Conservation (phyloP, 2,329 filamentous ascomycete species). For the Bipolaris oryzae region DNA sequence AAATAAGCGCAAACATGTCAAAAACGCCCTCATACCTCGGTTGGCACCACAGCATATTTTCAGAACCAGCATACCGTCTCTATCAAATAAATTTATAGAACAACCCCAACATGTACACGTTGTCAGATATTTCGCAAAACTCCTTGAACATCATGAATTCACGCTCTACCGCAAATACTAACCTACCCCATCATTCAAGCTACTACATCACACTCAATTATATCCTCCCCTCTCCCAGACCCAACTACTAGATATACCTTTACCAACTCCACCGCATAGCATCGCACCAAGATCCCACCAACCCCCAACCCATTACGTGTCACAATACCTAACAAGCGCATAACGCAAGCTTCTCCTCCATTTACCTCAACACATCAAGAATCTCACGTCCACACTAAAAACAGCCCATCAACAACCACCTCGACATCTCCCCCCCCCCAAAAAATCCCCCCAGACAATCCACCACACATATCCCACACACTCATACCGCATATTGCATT, state of each 20-base stretch:
- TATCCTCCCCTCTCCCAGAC: background rate
- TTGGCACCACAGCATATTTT: background rate
- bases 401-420: no score
- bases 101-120: background rate
- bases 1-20: background rate
- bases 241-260: background rate
- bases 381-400: no score
- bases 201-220: background rate
- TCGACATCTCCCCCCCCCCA: no score
- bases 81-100: background rate
- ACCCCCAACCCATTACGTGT: background rate
- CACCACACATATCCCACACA: no score
- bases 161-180: no score
- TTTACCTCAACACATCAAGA: no score
- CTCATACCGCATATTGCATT: no score
- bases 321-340: background rate
- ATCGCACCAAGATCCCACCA: background rate
- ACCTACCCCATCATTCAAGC: background rate
- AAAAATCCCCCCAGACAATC: no score
- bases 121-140: no score
- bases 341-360: background rate
- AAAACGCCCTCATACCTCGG: background rate
- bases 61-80: background rate
- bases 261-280: background rate
- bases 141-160: no score